Evolutionary conservation across 441 rosid species (phyloP), one percentile per base, ranked within the genome.

Genomic region (Daphne laureola): DNA sequence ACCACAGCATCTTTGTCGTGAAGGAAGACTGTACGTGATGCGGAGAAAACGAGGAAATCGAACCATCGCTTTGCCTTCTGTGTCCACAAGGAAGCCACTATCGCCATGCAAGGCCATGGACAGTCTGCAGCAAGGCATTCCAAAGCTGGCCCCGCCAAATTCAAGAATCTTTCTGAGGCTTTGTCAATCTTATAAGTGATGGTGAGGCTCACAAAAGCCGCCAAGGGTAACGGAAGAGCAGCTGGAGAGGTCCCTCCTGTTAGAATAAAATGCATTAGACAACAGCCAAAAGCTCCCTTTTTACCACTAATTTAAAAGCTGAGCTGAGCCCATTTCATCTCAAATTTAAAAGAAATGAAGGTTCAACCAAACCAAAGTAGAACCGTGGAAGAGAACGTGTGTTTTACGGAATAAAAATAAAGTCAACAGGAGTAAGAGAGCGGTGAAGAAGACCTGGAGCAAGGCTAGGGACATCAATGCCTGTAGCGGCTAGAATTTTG

Each of bases 21-120:
- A 45, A 84, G 86, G 65, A 84, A 84, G 69, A 82, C 81, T 0
- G 93, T 84, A 41, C 93, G 89, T 47, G 93, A 82, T 13, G 93
- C 93, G 60, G 93, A 84, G 63, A 84, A 84, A 57, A 80, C 74
- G 31, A 84, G 86, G 65, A 79, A 84, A 62, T 84, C 93, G 42
- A 81, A 79, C 93, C 93, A 84, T 40, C 89, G 86, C 65, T 70
- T 84, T n/a, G 88, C 93, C 77, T 84, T 84, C 71, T 84, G 93
- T 45, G 93, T 82, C 93, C 89, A 84, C 21, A 84, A 63, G 25
- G 93, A 84, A 58, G 89, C 80, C 55, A 84, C 93, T 23, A 84
- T 80, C 6, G 93, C 89, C 93, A 84, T 82, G 76, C 89, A 82
- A 53, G 93, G 93, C 93, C 93, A 84, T 8, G 84, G 93, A 54